These are phyloP conservation scores for Eruca vesicaria DNA, from an alignment of 441 rosid species.

Conservation along the genomic window DNA sequence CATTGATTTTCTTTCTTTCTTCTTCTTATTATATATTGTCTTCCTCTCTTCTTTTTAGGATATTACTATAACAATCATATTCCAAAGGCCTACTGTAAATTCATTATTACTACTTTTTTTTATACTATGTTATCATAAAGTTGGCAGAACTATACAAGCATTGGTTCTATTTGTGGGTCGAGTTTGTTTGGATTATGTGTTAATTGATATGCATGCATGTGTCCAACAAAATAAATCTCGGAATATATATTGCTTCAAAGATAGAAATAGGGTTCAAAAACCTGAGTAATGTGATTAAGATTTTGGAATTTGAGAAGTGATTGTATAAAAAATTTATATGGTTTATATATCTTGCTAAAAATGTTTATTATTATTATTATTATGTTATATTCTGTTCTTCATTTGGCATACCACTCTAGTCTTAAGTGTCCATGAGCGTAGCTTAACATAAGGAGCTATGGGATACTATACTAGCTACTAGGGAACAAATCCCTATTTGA, in stretches of 20 bases:
- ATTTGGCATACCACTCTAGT: background rate
- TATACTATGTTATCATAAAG: background rate
- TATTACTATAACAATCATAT: conserved; percentile 15
- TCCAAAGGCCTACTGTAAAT: conserved; percentile 22
- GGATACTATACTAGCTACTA: background rate
- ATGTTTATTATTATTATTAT: background rate
- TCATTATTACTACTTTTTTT: background rate
- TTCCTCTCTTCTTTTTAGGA: conserved; percentile 5
- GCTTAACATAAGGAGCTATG: background rate
- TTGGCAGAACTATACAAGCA: background rate
- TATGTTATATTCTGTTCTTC: background rate
- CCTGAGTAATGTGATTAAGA: background rate
- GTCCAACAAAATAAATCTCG: background rate
- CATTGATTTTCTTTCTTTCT: conserved; percentile 8
- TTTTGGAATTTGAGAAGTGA: background rate
- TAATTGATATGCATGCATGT: background rate
- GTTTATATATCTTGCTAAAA: background rate
- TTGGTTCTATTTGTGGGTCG: background rate
- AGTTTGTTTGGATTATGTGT: background rate
- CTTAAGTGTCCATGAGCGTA: background rate
- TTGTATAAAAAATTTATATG: background rate
- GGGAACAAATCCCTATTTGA: background rate
- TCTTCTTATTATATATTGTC: background rate
- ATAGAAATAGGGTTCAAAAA: background rate
- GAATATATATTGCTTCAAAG: background rate